Evolutionary conservation across 2,329 filamentous ascomycete genomes (phyloP).

Genomic region (Whalleya microplaca): DNA sequence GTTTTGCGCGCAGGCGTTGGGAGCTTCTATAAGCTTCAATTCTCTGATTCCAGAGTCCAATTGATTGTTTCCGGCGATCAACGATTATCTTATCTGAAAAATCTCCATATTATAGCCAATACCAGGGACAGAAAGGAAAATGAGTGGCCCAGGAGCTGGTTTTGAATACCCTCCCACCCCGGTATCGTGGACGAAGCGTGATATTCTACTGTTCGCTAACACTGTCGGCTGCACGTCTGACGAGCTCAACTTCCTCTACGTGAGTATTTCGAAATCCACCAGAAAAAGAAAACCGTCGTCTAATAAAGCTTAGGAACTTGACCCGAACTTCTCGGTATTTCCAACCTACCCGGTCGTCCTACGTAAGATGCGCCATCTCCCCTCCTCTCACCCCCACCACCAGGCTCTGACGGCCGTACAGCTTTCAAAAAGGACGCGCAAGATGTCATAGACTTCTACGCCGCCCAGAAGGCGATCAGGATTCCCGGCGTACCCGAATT

Average conservation of each 20-base stretch:
- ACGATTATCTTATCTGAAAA: background rate
- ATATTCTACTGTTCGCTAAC: conserved; percentile 86
- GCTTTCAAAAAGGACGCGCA: conserved; percentile 77
- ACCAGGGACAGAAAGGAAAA: conserved; percentile 25
- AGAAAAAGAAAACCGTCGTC: background rate
- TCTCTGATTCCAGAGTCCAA: too few species aligned
- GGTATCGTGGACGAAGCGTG: conserved; percentile 86
- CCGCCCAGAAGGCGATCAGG: conserved; percentile 63
- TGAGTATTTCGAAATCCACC: conserved; percentile 39
- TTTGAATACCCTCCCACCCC: conserved; percentile 78
- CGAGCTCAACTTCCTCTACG: conserved; percentile 92
- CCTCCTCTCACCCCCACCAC: background rate
- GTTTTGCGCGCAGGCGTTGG: too few species aligned
- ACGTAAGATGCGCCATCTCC: conserved; percentile 51
- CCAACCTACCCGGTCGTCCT: conserved; percentile 86
- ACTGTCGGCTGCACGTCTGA: conserved; percentile 85
- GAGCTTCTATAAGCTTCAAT: too few species aligned
- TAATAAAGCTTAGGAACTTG: conserved; percentile 72
- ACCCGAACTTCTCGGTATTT: conserved; percentile 85
- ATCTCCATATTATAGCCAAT: background rate
- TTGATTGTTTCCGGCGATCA: too few species aligned
- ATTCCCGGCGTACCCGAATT: conserved; percentile 80
- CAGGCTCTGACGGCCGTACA: conserved; percentile 29
- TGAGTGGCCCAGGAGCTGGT: conserved; percentile 63
- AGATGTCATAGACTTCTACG: conserved; percentile 86